Evolutionary conservation across 1,284 basidiomycete genomes (phyloP).

Genomic region (Heterobasidion occidentale): DNA sequence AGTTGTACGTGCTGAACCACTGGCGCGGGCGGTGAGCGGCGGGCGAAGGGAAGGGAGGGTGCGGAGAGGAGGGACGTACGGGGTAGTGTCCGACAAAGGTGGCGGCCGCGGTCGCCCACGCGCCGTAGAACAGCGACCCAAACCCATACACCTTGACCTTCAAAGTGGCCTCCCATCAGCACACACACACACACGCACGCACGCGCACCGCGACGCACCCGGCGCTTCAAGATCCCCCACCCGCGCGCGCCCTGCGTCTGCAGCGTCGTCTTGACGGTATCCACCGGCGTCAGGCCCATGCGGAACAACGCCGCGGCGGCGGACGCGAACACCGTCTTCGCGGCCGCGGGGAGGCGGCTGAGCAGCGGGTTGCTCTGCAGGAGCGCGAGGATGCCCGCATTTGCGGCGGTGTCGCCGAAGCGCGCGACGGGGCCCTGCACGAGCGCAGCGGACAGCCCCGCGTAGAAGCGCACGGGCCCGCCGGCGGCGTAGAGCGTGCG

Average conservation of each 20-base stretch:
- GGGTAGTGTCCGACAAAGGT: slow-evolving; percentile 90
- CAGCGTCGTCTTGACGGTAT: slow-evolving; percentile 88
- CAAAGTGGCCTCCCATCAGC: neutral
- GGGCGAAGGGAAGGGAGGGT: neutral
- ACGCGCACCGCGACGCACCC: slow-evolving; percentile 34
- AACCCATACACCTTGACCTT: slow-evolving; percentile 72
- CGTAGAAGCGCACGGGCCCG: slow-evolving; percentile 77
- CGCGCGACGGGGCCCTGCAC: slow-evolving; percentile 72
- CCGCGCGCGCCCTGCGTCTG: slow-evolving; percentile 80
- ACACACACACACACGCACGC: neutral
- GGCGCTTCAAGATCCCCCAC: slow-evolving; percentile 50
- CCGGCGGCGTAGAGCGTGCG: slow-evolving; percentile 69
- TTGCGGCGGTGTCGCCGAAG: slow-evolving; percentile 87
- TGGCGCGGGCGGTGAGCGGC: slow-evolving; percentile 16
- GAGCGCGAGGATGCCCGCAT: slow-evolving; percentile 73
- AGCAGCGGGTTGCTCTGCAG: slow-evolving; percentile 64
- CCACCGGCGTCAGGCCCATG: slow-evolving; percentile 82
- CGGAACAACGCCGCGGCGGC: slow-evolving; percentile 69
- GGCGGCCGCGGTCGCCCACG: slow-evolving; percentile 81
- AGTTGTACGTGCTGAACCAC: slow-evolving; percentile 85
- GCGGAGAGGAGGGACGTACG: slow-evolving; percentile 24
- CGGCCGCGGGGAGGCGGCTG: slow-evolving; percentile 47
- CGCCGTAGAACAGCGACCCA: slow-evolving; percentile 79
- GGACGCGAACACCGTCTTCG: slow-evolving; percentile 69
- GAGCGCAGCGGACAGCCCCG: slow-evolving; percentile 75